A percentile compares a stretch with the other conserved stretches of the same genome.
Conservation (phyloP, 441 rosid species). For the Populus trichocarpa region DNA sequence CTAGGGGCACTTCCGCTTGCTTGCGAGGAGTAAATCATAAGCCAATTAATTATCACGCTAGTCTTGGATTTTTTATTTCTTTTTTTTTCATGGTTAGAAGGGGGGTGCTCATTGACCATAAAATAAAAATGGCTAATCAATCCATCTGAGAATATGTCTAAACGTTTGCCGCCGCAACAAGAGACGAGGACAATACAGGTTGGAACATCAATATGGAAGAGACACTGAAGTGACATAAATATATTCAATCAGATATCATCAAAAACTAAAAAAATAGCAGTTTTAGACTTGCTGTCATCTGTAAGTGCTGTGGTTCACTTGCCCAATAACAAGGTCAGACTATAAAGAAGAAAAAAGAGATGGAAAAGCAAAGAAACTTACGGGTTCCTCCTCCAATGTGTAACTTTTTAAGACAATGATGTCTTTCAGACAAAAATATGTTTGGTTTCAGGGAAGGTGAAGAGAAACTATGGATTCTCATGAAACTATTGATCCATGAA, state of each 20-base stretch:
- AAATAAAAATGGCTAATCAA: background rate
- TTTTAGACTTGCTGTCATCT: background rate
- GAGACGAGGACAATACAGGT: background rate
- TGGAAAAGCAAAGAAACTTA: slow-evolving; percentile 21
- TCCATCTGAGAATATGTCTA: background rate
- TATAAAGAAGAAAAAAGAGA: background rate
- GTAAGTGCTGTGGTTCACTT: background rate
- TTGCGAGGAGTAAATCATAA: background rate
- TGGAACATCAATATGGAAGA: background rate
- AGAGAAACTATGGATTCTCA: slow-evolving; percentile 27
- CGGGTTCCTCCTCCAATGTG: slow-evolving; percentile 30
- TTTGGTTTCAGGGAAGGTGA: slow-evolving; percentile 21
- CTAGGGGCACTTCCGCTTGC: background rate
- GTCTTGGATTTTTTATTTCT: background rate
- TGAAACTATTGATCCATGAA: slow-evolving; percentile 28
- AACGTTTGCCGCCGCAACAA: background rate
- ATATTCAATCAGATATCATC: background rate
- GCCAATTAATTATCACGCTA: background rate
- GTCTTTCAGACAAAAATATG: slow-evolving; percentile 17
- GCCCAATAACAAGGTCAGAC: background rate
- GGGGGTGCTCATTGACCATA: background rate
- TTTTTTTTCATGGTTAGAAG: background rate
- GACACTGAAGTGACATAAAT: background rate
- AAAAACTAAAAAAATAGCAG: background rate
- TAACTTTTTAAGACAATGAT: slow-evolving; percentile 22